Evolutionary conservation across 768 basidiomycete species (phyloP).

Genomic region (Boletus rubescentipes): DNA sequence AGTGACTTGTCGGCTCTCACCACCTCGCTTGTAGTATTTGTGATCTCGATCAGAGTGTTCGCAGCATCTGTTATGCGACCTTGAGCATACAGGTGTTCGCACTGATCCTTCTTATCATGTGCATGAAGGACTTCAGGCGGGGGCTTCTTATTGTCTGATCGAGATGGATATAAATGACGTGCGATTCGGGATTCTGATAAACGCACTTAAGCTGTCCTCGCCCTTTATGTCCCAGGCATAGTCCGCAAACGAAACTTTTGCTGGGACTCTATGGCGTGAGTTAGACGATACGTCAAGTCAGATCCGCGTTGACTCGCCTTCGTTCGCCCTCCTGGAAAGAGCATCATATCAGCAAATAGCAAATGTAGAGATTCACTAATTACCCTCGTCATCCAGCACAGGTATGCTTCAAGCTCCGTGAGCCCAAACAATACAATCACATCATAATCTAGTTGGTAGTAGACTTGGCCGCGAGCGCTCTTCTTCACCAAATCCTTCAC

Average conservation of each 20-base stretch:
- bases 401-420: background rate
- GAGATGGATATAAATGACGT: no score
- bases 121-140: background rate
- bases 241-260: no score
- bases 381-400: background rate
- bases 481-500: background rate
- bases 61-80: background rate
- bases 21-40: background rate
- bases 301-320: background rate
- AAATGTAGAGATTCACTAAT: background rate
- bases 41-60: background rate
- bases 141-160: background rate
- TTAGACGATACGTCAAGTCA: no score
- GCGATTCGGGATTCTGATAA: no score
- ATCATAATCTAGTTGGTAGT: background rate
- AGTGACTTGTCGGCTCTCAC: background rate
- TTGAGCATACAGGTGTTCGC: conserved; percentile 1
- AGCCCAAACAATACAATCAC: background rate
- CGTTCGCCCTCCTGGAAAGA: background rate
- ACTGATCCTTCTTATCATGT: conserved; percentile 5
- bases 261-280: no score
- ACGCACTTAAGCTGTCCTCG: no score
- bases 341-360: background rate
- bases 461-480: background rate
- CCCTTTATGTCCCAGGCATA: no score